Evolutionary conservation across 495 filamentous ascomycete genomes (phyloP).

Genomic region (Aspergillus hancockii): DNA sequence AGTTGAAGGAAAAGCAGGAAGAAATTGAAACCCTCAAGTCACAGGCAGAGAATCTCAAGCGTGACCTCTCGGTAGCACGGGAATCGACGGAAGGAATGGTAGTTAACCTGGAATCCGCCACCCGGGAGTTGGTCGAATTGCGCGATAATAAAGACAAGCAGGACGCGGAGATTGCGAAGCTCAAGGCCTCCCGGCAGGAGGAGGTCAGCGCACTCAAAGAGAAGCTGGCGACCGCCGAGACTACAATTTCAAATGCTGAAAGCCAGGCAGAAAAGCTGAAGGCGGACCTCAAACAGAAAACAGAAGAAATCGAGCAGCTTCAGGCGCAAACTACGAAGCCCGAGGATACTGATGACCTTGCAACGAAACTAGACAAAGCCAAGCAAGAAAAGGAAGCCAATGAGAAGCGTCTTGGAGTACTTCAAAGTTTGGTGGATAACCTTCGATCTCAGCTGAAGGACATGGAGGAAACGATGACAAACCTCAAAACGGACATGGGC

Average conservation of each 20-base stretch:
- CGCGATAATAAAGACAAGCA: slow-evolving; percentile 60
- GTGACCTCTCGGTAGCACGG: slow-evolving; percentile 55
- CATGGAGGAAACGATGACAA: slow-evolving; percentile 46
- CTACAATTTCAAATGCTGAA: slow-evolving; percentile 45
- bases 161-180: slow-evolving; percentile 44
- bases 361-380: slow-evolving; percentile 34
- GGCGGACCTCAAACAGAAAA: slow-evolving; percentile 54
- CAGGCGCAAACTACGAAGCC: slow-evolving; percentile 41
- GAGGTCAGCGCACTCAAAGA: slow-evolving; percentile 45
- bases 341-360: slow-evolving; percentile 39
- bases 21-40: slow-evolving; percentile 66
- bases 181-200: slow-evolving; percentile 32
- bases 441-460: slow-evolving; percentile 53
- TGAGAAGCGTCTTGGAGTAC: slow-evolving; percentile 51
- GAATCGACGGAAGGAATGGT: slow-evolving; percentile 68
- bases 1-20: slow-evolving; percentile 60
- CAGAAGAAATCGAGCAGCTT: slow-evolving; percentile 52
- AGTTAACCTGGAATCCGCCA: slow-evolving; percentile 60
- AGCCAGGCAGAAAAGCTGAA: slow-evolving; percentile 54
- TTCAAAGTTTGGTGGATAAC: slow-evolving; percentile 54
- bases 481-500: slow-evolving; percentile 43
- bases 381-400: slow-evolving; percentile 44
- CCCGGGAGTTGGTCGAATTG: slow-evolving; percentile 57
- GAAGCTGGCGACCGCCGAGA: slow-evolving; percentile 44
- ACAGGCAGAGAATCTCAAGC: slow-evolving; percentile 57